Percentiles rank a stretch among this genome's conserved stretches.
These are phyloP conservation scores for Thyridium curvatum DNA, from an alignment of 2,329 filamentous ascomycete genomes.

Conservation along the genomic window DNA sequence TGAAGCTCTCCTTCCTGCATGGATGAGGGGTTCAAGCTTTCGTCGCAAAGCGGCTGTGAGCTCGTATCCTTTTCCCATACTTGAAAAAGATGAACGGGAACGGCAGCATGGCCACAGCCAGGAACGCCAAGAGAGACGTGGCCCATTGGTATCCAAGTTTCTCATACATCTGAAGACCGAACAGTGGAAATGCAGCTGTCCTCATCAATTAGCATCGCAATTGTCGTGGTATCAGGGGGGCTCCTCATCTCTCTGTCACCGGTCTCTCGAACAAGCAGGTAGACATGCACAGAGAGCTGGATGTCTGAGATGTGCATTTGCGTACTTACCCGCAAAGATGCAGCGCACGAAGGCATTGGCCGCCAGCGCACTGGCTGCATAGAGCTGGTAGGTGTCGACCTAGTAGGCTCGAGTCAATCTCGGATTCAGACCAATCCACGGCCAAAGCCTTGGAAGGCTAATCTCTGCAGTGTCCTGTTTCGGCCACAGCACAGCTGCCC, in stretches of 20 bases:
- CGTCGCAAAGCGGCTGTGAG: slow-evolving; percentile 45
- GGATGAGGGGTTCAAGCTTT: too few species aligned
- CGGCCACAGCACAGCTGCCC: not conserved
- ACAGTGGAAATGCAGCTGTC: slow-evolving; percentile 67
- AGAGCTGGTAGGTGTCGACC: slow-evolving; percentile 71
- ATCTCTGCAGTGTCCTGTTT: too few species aligned
- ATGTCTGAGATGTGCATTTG: too few species aligned
- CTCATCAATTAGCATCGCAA: slow-evolving; percentile 1
- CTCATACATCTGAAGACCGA: slow-evolving; percentile 68
- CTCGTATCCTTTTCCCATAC: slow-evolving; percentile 51
- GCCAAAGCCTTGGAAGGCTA: not conserved
- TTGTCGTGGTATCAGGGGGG: slow-evolving; percentile 2
- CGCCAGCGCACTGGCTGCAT: slow-evolving; percentile 72
- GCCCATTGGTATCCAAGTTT: slow-evolving; percentile 67
- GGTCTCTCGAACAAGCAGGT: too few species aligned
- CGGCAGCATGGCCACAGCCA: slow-evolving; percentile 56
- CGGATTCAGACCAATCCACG: slow-evolving; percentile 16
- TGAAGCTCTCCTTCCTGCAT: too few species aligned
- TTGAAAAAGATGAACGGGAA: slow-evolving; percentile 59
- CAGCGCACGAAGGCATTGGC: slow-evolving; percentile 78
- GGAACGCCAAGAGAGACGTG: slow-evolving; percentile 53
- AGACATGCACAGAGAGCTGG: too few species aligned
- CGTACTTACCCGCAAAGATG: slow-evolving; percentile 58
- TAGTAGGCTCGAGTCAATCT: slow-evolving; percentile 20
- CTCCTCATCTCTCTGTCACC: not conserved